phyloP scores from a whole-genome alignment of 768 basidiomycete species.

The Trametopsis cervina region DNA sequence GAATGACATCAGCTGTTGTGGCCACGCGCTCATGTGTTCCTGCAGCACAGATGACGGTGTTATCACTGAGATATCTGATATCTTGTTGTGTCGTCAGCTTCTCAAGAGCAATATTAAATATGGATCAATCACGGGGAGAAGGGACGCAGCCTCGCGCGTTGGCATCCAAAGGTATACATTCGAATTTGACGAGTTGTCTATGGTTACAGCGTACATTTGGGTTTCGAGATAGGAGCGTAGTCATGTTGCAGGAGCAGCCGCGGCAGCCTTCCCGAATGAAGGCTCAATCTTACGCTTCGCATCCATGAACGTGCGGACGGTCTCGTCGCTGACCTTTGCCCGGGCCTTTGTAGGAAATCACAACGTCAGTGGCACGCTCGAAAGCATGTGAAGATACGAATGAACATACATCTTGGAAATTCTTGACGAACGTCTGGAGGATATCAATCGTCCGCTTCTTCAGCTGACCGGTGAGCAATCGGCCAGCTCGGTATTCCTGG shows the following conservation, averaged over 20 bases:
- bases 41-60: too few relatives aligned
- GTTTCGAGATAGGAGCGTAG: too few relatives aligned
- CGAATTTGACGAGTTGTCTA: too few relatives aligned
- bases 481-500: slow-evolving; percentile 89
- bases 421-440: slow-evolving; percentile 75
- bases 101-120: too few relatives aligned
- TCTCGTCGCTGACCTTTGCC: slow-evolving; percentile 73
- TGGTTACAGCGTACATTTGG: too few relatives aligned
- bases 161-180: too few relatives aligned
- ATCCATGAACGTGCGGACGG: slow-evolving; percentile 77
- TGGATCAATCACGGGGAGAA: too few relatives aligned
- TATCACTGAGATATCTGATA: too few relatives aligned
- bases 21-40: too few relatives aligned
- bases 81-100: too few relatives aligned
- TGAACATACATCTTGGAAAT: slow-evolving; percentile 70
- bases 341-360: slow-evolving; percentile 46
- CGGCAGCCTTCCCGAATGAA: slow-evolving; percentile 32
- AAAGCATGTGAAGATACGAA: background rate
- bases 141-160: too few relatives aligned
- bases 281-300: slow-evolving; percentile 66
- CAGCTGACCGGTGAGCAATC: slow-evolving; percentile 82
- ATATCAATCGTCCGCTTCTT: slow-evolving; percentile 83
- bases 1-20: too few relatives aligned
- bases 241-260: background rate
- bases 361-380: slow-evolving; percentile 8